These are phyloP conservation scores for Lagenaria siceraria DNA, from an alignment of 306 rosid genomes.

Conservation along the genomic window DNA sequence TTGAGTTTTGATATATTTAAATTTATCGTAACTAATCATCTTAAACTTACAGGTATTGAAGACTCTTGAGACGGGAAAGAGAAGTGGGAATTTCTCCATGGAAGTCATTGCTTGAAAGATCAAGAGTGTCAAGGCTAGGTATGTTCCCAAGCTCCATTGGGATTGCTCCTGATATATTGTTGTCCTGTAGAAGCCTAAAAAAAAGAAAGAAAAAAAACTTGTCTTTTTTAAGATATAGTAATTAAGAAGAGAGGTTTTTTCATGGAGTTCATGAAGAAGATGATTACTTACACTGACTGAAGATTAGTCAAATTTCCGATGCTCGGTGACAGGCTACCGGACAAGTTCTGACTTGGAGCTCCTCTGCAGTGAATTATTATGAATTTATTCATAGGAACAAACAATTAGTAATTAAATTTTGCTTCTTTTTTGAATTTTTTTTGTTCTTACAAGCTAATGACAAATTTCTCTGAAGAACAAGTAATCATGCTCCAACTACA, in stretches of 20 bases:
- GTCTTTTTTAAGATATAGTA: background rate
- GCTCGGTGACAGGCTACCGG: constrained; percentile 78
- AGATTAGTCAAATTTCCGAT: constrained; percentile 74
- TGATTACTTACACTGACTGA: constrained; percentile 46
- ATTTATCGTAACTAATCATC: no score
- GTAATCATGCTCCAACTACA: constrained; percentile 84
- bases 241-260: background rate
- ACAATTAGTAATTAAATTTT: background rate
- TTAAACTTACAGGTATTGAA: constrained; percentile 52
- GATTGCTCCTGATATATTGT: constrained; percentile 66
- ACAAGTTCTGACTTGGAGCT: constrained; percentile 68
- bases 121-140: constrained; percentile 62
- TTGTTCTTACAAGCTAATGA: constrained; percentile 48
- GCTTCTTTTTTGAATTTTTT: background rate
- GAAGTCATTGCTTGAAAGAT: constrained; percentile 78
- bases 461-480: constrained; percentile 59
- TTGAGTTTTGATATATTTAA: no score
- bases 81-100: constrained; percentile 57
- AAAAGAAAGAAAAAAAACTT: no score
- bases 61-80: constrained; percentile 51
- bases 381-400: background rate
- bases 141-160: constrained; percentile 72
- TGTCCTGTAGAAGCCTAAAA: constrained; percentile 65
- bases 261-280: background rate
- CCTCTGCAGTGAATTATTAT: constrained; percentile 34